These are phyloP conservation scores for Rhizophagus sp. DNA, from an alignment of 192 early-diverging fungal species.

Conservation along the genomic window DNA sequence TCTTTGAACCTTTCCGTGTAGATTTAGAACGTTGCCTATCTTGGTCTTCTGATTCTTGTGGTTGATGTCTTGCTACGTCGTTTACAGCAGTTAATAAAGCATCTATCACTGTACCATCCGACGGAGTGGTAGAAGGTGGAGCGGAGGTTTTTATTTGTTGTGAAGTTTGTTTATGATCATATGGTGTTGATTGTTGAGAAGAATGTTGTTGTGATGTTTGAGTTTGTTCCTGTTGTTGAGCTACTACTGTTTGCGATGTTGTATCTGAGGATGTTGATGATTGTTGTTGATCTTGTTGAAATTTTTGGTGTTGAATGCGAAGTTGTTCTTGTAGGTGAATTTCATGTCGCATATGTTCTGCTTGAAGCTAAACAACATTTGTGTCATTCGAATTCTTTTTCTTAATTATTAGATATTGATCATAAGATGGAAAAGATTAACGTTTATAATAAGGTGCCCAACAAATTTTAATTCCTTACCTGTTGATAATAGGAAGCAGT, in stretches of 20 bases:
- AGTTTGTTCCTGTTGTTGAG: background rate
- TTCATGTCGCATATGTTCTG: background rate
- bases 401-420: background rate
- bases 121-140: background rate
- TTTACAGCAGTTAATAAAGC: background rate
- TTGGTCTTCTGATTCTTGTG: background rate
- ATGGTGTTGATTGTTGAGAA: background rate
- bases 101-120: background rate
- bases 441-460: slow-evolving; percentile 1
- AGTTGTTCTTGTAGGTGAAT: background rate
- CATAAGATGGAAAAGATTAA: background rate
- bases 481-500: slow-evolving; percentile 23
- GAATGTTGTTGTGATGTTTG: background rate
- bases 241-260: background rate
- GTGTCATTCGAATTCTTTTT: background rate
- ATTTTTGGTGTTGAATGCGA: slow-evolving; percentile 5
- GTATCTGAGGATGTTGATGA: background rate
- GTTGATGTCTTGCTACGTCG: background rate
- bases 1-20: background rate
- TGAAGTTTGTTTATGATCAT: background rate
- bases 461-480: background rate
- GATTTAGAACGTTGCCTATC: background rate
- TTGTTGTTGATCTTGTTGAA: background rate
- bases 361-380: background rate
- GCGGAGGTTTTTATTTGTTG: background rate